Conservation (phyloP, 441 rosid genomes). For the Jatropha podagrica region DNA sequence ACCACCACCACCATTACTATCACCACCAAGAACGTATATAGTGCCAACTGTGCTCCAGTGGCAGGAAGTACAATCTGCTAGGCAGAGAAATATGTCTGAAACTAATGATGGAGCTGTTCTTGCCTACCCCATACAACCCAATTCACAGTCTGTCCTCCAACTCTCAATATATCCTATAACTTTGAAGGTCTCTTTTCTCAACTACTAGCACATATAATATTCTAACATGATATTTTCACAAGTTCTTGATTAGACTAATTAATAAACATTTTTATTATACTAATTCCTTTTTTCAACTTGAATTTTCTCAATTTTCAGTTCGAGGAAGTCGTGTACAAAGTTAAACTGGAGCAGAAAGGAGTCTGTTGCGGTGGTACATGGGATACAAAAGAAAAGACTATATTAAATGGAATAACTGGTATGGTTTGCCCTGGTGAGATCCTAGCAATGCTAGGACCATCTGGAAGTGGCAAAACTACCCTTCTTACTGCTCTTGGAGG, state of each 20-base stretch:
- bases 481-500: conserved; percentile 96
- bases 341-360: conserved; percentile 57
- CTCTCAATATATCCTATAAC: conserved; percentile 53
- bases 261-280: neutral
- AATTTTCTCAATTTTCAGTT: conserved; percentile 49
- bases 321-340: conserved; percentile 86
- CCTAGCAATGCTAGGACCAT: conserved; percentile 94
- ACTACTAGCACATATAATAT: neutral
- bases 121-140: conserved; percentile 42
- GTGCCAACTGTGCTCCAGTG: conserved; percentile 41
- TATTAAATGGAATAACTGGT: conserved; percentile 76
- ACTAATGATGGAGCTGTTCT: conserved; percentile 40
- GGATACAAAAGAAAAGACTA: conserved; percentile 67
- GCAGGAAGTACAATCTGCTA: conserved; percentile 20
- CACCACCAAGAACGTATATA: conserved; percentile 12
- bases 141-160: conserved; percentile 50
- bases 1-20: conserved; percentile 13
- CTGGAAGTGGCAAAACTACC: conserved; percentile 97
- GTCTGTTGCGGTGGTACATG: conserved; percentile 50
- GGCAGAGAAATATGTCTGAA: conserved; percentile 41
- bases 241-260: neutral
- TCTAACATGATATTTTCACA: neutral
- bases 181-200: conserved; percentile 60
- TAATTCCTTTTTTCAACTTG: neutral
- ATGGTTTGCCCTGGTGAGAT: conserved; percentile 87